phyloP scores from a whole-genome alignment of 495 filamentous ascomycete genomes.

The Massariosphaeria phaeospora region DNA sequence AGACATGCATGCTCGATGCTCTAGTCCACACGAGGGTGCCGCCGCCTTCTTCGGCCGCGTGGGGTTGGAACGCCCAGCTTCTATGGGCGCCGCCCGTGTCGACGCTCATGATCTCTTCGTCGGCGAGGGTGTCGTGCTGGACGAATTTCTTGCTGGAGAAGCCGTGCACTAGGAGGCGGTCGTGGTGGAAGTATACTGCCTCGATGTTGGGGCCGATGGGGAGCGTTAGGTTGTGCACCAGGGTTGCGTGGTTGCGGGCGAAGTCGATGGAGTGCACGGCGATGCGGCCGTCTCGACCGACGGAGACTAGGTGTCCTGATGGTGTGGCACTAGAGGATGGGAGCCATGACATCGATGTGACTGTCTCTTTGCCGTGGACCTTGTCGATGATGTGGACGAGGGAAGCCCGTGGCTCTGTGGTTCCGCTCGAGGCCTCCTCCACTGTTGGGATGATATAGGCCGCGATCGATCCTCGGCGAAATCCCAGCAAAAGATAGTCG shows the following conservation, averaged over 20 bases:
- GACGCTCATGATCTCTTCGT: slow-evolving; percentile 60
- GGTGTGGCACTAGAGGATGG: slow-evolving; percentile 5
- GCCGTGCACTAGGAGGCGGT: slow-evolving; percentile 66
- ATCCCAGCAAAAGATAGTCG: slow-evolving; percentile 60
- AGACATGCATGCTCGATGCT: slow-evolving; percentile 49
- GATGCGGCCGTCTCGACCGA: slow-evolving; percentile 69
- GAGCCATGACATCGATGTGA: slow-evolving; percentile 56
- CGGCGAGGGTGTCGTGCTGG: slow-evolving; percentile 65
- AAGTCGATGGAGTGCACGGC: slow-evolving; percentile 48
- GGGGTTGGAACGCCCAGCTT: slow-evolving; percentile 58
- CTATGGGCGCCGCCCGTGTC: slow-evolving; percentile 82
- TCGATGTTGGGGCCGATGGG: slow-evolving; percentile 66
- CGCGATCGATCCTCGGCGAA: slow-evolving; percentile 56
- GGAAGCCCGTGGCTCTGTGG: slow-evolving; percentile 33
- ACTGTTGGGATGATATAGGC: slow-evolving; percentile 42
- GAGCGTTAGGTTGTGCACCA: slow-evolving; percentile 53
- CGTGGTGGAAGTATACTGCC: slow-evolving; percentile 54
- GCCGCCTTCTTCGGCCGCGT: slow-evolving; percentile 9
- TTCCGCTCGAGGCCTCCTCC: slow-evolving; percentile 3
- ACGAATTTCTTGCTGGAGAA: slow-evolving; percentile 75
- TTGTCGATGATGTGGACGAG: slow-evolving; percentile 29
- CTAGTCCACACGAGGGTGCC: slow-evolving; percentile 54
- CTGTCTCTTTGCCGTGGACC: slow-evolving; percentile 59
- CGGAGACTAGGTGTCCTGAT: slow-evolving; percentile 53
- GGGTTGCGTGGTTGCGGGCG: slow-evolving; percentile 11